Percentiles rank a stretch among this genome's conserved stretches.
Conservation (phyloP, 1,139 yeast species). For the Candida sp. region DNA sequence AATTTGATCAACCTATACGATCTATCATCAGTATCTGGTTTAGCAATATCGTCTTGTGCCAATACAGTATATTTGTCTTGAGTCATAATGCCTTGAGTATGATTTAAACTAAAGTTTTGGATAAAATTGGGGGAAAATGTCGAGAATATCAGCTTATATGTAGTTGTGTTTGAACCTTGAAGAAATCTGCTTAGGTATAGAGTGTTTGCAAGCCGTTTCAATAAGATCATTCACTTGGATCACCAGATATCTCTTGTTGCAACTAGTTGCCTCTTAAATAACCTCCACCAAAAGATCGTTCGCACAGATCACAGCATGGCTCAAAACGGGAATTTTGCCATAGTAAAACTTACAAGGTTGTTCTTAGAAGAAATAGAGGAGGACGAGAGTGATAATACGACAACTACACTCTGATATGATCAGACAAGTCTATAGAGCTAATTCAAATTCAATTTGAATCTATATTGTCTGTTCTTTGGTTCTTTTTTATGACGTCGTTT, state of each 20-base stretch:
- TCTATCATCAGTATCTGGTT: conserved; percentile 75
- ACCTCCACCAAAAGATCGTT: background rate
- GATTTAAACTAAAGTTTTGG: background rate
- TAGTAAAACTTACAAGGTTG: background rate
- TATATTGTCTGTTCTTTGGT: no score
- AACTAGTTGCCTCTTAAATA: background rate
- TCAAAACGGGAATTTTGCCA: background rate
- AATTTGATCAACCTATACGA: conserved; percentile 65
- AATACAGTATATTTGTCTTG: conserved; percentile 11
- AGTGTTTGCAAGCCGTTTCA: background rate
- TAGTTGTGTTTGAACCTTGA: background rate
- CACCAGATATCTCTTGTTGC: background rate
- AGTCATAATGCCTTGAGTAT: background rate
- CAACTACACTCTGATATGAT: no score
- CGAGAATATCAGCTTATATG: background rate
- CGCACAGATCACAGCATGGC: background rate
- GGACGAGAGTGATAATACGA: no score
- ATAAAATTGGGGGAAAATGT: background rate
- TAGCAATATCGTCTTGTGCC: conserved; percentile 33
- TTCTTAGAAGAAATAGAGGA: no score
- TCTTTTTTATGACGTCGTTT: no score
- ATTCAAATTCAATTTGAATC: no score
- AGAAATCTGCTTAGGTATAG: background rate
- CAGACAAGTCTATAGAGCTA: no score
- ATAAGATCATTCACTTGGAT: background rate